Conservation (phyloP, 805 yeast genomes). For the Saccharomyces jurei region DNA sequence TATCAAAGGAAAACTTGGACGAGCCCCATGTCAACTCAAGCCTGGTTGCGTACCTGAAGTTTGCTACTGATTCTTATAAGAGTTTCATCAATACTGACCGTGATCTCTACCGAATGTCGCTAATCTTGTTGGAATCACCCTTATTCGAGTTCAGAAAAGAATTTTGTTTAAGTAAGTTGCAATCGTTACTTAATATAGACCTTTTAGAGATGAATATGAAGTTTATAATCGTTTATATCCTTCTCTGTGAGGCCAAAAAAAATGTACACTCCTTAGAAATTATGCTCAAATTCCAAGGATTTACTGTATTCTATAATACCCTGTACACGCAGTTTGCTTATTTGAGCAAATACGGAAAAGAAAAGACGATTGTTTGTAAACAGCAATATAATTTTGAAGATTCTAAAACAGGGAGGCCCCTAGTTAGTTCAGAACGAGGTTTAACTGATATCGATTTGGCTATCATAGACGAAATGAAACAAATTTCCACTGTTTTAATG, state of each 20-base stretch:
- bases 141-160: slow-evolving; percentile 33
- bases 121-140: slow-evolving; percentile 28
- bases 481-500: slow-evolving; percentile 38
- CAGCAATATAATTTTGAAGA: neutral
- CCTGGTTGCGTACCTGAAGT: slow-evolving; percentile 24
- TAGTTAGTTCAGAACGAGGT: slow-evolving; percentile 6
- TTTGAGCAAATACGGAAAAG: slow-evolving; percentile 23
- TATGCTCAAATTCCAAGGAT: slow-evolving; percentile 47
- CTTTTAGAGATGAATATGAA: slow-evolving; percentile 32
- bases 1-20: slow-evolving; percentile 4
- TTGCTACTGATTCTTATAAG: slow-evolving; percentile 23
- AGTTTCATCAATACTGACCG: slow-evolving; percentile 20
- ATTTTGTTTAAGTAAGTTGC: slow-evolving; percentile 43
- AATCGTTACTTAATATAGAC: slow-evolving; percentile 37
- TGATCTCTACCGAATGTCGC: slow-evolving; percentile 32
- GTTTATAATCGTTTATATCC: slow-evolving; percentile 36
- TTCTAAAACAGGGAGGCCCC: neutral
- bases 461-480: slow-evolving; percentile 31
- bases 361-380: slow-evolving; percentile 9
- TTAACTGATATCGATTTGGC: slow-evolving; percentile 25
- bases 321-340: slow-evolving; percentile 34
- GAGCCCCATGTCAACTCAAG: slow-evolving; percentile 18
- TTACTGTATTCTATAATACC: slow-evolving; percentile 37
- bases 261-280: slow-evolving; percentile 37
- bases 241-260: slow-evolving; percentile 38